phyloP scores from a whole-genome alignment of 2,329 filamentous ascomycete genomes.

The Phialophora tarda region DNA sequence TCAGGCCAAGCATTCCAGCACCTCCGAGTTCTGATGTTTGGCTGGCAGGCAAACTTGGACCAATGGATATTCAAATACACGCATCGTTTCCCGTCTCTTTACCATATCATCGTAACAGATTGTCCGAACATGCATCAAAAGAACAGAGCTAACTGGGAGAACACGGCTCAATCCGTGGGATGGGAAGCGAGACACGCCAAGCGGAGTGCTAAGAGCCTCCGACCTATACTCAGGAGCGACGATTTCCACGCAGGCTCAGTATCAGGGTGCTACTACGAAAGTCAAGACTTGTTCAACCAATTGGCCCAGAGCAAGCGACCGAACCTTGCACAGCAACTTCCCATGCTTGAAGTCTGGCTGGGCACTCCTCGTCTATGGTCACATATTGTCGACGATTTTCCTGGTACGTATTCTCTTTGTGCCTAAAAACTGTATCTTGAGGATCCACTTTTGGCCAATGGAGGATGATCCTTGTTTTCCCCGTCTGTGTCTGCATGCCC shows the following conservation, averaged over 20 bases:
- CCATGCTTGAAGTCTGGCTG: constrained; percentile 38
- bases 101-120: constrained; percentile 44
- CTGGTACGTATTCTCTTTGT: background rate
- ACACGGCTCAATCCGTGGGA: constrained; percentile 38
- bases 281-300: constrained; percentile 24
- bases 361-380: constrained; percentile 36
- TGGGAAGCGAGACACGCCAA: constrained; percentile 42
- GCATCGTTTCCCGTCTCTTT: constrained; percentile 45
- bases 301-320: constrained; percentile 21
- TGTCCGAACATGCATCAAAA: constrained; percentile 43
- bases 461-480: background rate
- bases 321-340: constrained; percentile 23
- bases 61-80: constrained; percentile 45
- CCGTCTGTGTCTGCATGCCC: background rate
- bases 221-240: constrained; percentile 45
- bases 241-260: constrained; percentile 32
- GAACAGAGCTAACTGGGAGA: constrained; percentile 37
- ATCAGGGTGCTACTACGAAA: constrained; percentile 37
- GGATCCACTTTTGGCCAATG: background rate
- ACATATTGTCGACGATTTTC: constrained; percentile 41
- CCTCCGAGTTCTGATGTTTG: constrained; percentile 47
- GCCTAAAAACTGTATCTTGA: background rate
- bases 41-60: constrained; percentile 44
- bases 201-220: constrained; percentile 38
- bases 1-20: constrained; percentile 45